Conservation (phyloP, 2,329 filamentous ascomycete species). For the Penicillium corylophilum region DNA sequence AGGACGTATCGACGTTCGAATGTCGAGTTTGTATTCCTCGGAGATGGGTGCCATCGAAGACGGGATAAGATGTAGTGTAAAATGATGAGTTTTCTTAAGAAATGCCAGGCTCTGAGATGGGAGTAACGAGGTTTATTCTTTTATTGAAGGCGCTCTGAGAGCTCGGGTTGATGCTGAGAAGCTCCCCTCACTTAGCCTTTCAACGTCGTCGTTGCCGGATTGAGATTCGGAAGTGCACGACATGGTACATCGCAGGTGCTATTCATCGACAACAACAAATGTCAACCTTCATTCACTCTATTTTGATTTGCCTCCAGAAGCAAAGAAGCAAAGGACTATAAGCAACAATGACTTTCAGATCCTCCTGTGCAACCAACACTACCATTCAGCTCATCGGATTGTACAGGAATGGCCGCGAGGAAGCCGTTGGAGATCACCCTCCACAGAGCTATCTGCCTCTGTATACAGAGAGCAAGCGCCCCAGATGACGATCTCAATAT, state of each 20-base stretch:
- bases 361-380: neutral
- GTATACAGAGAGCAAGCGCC: neutral
- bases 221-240: neutral
- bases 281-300: neutral
- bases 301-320: neutral
- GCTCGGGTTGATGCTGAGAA: neutral
- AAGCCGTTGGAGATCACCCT: neutral
- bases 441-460: neutral
- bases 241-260: neutral
- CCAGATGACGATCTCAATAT: neutral
- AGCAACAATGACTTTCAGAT: neutral
- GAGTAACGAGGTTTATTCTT: neutral
- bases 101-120: neutral
- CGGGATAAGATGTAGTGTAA: neutral
- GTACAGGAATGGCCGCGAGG: neutral
- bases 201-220: neutral
- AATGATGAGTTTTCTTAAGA: neutral
- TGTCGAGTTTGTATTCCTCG: neutral
- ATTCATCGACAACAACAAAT: neutral
- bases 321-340: too few relatives aligned
- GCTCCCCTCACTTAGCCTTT: neutral
- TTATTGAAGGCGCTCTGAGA: neutral
- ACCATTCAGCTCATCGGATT: neutral
- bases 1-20: neutral
- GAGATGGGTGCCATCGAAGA: neutral